Base-by-base conservation (phyloP, 116 monocot genomes). In the Thalassia testudinum region DNA sequence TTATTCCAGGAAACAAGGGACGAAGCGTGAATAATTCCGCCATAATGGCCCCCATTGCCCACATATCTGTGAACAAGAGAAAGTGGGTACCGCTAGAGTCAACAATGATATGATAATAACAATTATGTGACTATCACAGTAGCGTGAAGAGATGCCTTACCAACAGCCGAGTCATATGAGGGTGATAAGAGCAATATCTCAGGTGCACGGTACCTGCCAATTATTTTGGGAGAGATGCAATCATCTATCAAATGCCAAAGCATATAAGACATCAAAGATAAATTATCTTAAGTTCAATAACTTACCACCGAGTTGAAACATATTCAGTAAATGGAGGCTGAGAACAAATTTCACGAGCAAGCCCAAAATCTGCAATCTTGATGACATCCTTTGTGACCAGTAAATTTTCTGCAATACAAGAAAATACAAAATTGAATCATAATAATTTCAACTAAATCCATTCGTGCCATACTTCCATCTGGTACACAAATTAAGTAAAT, bases 331-430 rank as follows among this genome's bases (percentile, higher is more conserved):
- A 97, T 6, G 97, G 97, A 50, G 85, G 82, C 49, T 79, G 65
- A 23, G 89, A 88, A 59, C 53, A 70, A 38, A 79, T 67, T 68
- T 97, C 97, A 47, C 89, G 89, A 71, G 97, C 97, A 72, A 88
- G 88, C 19, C 97, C 97, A 85, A 97, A 88, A 82, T 97, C 89
- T 52, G 97, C 89, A 49, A 97, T 60, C 72, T 97, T 97, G 42
- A 97, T 97, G 8, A 65, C 40, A 3, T 85, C 81, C 57, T 85
- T 89, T 26, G 89, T 77, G 26, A 85, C 79, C 37, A 97, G 64
- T 42, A 97, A 24, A 50, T 97, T 97, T 65, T 97, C 97, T 97
- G 75, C 18, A 10, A n/a, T n/a, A 34, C 30, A 34, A 34, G 3
- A 34, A 34, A 34, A 34, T 10, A 34, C 30, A 34, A n/a, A n/a